Evolutionary conservation across 352 stramenopile species (phyloP).

Genomic region (Phytophthora nicotianae): DNA sequence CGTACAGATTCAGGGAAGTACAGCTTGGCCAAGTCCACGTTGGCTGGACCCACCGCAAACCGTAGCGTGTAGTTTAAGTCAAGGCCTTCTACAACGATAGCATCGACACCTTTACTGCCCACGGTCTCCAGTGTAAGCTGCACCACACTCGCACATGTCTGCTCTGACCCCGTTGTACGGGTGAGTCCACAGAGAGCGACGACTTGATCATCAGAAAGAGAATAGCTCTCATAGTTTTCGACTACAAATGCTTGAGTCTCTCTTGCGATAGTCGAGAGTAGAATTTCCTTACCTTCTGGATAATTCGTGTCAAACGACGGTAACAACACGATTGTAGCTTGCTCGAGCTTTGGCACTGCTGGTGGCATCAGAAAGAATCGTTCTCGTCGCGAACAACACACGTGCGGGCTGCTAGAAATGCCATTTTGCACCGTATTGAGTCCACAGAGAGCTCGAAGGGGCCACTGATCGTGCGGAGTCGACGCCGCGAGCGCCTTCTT

Average conservation of each 20-base stretch:
- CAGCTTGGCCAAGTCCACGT: constrained; percentile 31
- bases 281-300: constrained; percentile 25
- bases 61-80: constrained; percentile 45
- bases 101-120: constrained; percentile 24
- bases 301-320: constrained; percentile 39
- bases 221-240: constrained; percentile 9
- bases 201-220: constrained; percentile 17
- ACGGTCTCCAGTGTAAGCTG: constrained; percentile 17
- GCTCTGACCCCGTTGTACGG: neutral
- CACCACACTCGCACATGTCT: constrained; percentile 18
- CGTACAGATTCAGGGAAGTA: constrained; percentile 62
- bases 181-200: constrained; percentile 30
- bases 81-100: constrained; percentile 50
- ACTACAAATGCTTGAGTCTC: constrained; percentile 33
- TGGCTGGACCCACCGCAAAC: constrained; percentile 42
- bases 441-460: constrained; percentile 76
- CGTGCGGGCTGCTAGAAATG: constrained; percentile 62
- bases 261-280: constrained; percentile 39
- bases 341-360: constrained; percentile 25
- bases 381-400: constrained; percentile 65
- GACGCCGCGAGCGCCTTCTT: constrained; percentile 47
- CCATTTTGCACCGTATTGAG: constrained; percentile 66
- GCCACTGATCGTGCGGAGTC: constrained; percentile 49
- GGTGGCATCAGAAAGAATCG: constrained; percentile 66
- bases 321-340: constrained; percentile 46